Evolutionary conservation across 495 filamentous ascomycete genomes (phyloP).

Genomic region (Talaromyces borbonicus): DNA sequence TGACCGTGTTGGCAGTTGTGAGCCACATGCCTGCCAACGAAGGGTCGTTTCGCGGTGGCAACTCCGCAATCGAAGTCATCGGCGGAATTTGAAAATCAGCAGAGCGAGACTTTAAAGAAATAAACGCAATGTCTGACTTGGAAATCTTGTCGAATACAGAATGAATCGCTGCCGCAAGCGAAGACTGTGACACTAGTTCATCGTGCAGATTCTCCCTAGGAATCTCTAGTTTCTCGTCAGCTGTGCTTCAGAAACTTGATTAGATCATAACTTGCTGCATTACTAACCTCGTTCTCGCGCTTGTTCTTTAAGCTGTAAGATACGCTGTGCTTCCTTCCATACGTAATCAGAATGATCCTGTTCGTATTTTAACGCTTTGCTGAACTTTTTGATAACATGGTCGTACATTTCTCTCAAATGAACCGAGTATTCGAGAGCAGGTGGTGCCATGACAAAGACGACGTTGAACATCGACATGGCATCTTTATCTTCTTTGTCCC

Average conservation of each 20-base stretch:
- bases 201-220: conserved; percentile 33
- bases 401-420: conserved; percentile 73
- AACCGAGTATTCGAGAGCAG: conserved; percentile 62
- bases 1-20: conserved; percentile 72
- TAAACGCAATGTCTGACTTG: conserved; percentile 68
- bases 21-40: conserved; percentile 67
- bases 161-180: conserved; percentile 74
- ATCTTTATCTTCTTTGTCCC: conserved; percentile 45
- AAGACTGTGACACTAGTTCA: conserved; percentile 61
- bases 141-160: conserved; percentile 74
- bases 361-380: conserved; percentile 81
- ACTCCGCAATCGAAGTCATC: conserved; percentile 60
- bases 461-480: conserved; percentile 95
- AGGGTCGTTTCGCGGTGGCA: conserved; percentile 57
- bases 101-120: conserved; percentile 50
- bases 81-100: conserved; percentile 83
- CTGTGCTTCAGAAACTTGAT: background rate
- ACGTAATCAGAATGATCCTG: conserved; percentile 83
- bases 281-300: conserved; percentile 61
- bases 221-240: conserved; percentile 21
- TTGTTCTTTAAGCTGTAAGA: conserved; percentile 67
- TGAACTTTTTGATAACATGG: conserved; percentile 80
- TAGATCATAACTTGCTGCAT: no score
- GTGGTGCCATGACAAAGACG: conserved; percentile 80
- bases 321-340: conserved; percentile 72